Evolutionary conservation across 148 eudicot species (phyloP).

Genomic region (Chenopodium suecicum): DNA sequence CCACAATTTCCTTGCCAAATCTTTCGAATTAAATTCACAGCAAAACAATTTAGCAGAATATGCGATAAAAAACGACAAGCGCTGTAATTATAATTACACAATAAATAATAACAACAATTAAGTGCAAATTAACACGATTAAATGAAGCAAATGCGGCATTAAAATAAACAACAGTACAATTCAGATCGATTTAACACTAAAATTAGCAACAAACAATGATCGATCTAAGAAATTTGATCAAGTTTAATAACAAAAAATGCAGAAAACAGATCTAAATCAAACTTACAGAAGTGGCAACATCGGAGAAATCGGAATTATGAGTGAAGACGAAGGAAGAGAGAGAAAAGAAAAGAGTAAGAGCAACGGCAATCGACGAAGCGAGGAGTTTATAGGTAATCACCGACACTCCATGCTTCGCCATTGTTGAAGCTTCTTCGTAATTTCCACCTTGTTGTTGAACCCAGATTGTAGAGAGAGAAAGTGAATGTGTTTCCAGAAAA

Average conservation of each 20-base stretch:
- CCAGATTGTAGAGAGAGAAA: neutral
- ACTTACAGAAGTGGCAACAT: constrained; percentile 22
- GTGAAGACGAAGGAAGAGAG: constrained; percentile 32
- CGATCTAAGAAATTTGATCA: neutral
- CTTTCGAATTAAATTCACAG: no score
- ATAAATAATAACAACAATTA: neutral
- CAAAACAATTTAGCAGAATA: neutral
- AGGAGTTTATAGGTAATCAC: constrained; percentile 28
- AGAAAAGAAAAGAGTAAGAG: constrained; percentile 30
- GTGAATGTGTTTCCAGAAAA: neutral
- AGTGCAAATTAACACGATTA: neutral
- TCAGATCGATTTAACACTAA: neutral
- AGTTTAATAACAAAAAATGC: neutral
- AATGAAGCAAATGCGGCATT: neutral
- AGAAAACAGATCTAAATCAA: neutral
- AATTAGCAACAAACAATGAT: neutral
- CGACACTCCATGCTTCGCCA: constrained; percentile 30
- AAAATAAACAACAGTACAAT: neutral
- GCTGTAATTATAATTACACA: neutral
- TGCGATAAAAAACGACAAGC: neutral
- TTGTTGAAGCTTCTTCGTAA: neutral
- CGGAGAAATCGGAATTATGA: constrained; percentile 5
- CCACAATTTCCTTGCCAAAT: neutral
- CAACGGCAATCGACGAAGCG: constrained; percentile 31
- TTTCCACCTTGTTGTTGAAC: neutral